A percentile compares a stretch with the other conserved stretches of the same genome.
Evolutionary conservation across 2,329 filamentous ascomycete genomes (phyloP).

Genomic region (Botrytis deweyae): DNA sequence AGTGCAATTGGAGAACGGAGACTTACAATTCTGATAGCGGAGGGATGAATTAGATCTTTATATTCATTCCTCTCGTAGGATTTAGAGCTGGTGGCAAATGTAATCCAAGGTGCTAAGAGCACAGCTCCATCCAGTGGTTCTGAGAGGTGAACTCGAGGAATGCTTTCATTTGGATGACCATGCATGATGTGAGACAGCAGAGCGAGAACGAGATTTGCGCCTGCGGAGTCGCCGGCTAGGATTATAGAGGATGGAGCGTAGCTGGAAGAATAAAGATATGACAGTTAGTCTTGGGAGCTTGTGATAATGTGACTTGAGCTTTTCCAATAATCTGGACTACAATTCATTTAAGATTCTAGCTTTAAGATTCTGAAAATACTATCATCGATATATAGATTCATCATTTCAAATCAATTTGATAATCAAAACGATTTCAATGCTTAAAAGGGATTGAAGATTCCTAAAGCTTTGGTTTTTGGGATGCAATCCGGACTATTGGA

Average conservation of each 20-base stretch:
- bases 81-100: slow-evolving; percentile 47
- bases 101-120: slow-evolving; percentile 58
- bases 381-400: neutral
- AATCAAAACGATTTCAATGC: neutral
- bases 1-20: neutral
- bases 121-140: slow-evolving; percentile 50
- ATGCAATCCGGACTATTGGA: neutral
- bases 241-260: slow-evolving; percentile 47
- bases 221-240: slow-evolving; percentile 53
- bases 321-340: neutral
- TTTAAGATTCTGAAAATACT: neutral
- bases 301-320: slow-evolving; percentile 45
- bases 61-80: slow-evolving; percentile 47
- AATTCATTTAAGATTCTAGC: neutral
- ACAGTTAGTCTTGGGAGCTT: slow-evolving; percentile 47
- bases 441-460: neutral
- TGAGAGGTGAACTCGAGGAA: slow-evolving; percentile 45
- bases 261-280: slow-evolving; percentile 60
- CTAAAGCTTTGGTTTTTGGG: neutral
- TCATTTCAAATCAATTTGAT: neutral
- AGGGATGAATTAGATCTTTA: slow-evolving; percentile 50
- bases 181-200: slow-evolving; percentile 54
- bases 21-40: slow-evolving; percentile 27
- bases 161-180: slow-evolving; percentile 59
- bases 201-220: slow-evolving; percentile 48